Conservation (phyloP, 2,329 filamentous ascomycete genomes). For the Scleromitrula shiraiana region DNA sequence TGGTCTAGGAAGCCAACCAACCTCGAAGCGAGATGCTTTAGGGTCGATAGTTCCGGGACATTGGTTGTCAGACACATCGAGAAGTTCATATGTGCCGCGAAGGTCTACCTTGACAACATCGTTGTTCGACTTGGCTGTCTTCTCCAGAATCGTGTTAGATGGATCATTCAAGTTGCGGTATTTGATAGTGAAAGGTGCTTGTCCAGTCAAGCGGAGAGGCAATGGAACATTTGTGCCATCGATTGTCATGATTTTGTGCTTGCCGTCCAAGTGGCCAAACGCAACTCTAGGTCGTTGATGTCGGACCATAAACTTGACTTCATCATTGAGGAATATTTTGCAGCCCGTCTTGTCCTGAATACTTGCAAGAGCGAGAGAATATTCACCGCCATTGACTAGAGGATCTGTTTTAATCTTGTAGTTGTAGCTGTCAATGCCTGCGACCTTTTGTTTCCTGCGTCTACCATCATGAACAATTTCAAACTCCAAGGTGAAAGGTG, state of each 20-base stretch:
- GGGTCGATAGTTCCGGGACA: slow-evolving; percentile 78
- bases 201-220: slow-evolving; percentile 77
- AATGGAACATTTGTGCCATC: slow-evolving; percentile 67
- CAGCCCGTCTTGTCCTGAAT: slow-evolving; percentile 82
- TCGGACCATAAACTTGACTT: slow-evolving; percentile 76
- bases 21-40: slow-evolving; percentile 64
- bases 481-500: slow-evolving; percentile 85
- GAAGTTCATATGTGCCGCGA: slow-evolving; percentile 71
- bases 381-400: slow-evolving; percentile 77
- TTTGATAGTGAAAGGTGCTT: slow-evolving; percentile 72
- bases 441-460: slow-evolving; percentile 59
- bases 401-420: slow-evolving; percentile 69
- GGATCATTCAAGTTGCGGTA: slow-evolving; percentile 60
- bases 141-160: slow-evolving; percentile 40
- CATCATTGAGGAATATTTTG: slow-evolving; percentile 76
- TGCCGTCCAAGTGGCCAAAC: slow-evolving; percentile 81
- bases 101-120: slow-evolving; percentile 57
- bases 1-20: slow-evolving; percentile 81
- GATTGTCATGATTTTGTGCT: slow-evolving; percentile 64
- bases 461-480: slow-evolving; percentile 87
- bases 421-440: slow-evolving; percentile 52
- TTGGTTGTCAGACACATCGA: slow-evolving; percentile 66
- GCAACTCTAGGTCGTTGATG: slow-evolving; percentile 79
- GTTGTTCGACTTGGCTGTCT: slow-evolving; percentile 47
- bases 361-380: slow-evolving; percentile 76